Percentiles rank a stretch among this genome's conserved stretches.
Evolutionary conservation across 225 moss, liverwort and hornwort genomes (phyloP).

Genomic region (Sphagnum contortum): DNA sequence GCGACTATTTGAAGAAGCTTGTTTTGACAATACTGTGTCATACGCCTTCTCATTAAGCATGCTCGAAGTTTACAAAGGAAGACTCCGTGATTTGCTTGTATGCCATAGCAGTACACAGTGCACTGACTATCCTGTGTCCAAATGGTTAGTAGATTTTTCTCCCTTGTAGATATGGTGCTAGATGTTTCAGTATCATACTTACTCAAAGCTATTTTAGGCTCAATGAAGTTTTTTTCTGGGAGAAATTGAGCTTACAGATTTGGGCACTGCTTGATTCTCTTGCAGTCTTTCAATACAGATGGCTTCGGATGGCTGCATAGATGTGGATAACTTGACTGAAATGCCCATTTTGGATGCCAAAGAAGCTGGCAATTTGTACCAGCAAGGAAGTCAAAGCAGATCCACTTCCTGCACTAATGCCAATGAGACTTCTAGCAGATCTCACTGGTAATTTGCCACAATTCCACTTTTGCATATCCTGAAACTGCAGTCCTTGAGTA

Average conservation of each 20-base stretch:
- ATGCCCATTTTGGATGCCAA: conserved; percentile 34
- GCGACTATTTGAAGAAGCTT: conserved; percentile 47
- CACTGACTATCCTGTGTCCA: too few relatives aligned
- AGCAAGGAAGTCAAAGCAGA: conserved; percentile 39
- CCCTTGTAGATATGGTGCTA: too few relatives aligned
- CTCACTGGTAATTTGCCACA: conserved; percentile 24
- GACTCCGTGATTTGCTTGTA: conserved; percentile 44
- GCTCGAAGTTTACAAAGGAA: conserved; percentile 64
- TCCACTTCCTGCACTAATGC: conserved; percentile 57
- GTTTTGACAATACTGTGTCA: conserved; percentile 23
- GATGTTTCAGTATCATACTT: too few relatives aligned
- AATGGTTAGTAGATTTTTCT: too few relatives aligned
- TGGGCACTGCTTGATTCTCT: too few relatives aligned
- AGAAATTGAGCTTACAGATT: too few relatives aligned
- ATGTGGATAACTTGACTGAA: conserved; percentile 54
- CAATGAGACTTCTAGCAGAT: conserved; percentile 52
- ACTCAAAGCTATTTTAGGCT: too few relatives aligned
- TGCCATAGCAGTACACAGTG: too few relatives aligned
- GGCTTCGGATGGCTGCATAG: conserved; percentile 50
- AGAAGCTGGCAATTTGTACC: conserved; percentile 34
- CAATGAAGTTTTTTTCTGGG: too few relatives aligned
- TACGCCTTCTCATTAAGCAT: conserved; percentile 55
- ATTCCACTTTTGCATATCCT: too few relatives aligned
- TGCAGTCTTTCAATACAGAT: conserved; percentile 25
- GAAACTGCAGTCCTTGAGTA: too few relatives aligned